Percentiles rank a stretch among this genome's conserved stretches.
Evolutionary conservation across 371 early-diverging fungal genomes (phyloP).

Genomic region (Chytridium lagenaria): DNA sequence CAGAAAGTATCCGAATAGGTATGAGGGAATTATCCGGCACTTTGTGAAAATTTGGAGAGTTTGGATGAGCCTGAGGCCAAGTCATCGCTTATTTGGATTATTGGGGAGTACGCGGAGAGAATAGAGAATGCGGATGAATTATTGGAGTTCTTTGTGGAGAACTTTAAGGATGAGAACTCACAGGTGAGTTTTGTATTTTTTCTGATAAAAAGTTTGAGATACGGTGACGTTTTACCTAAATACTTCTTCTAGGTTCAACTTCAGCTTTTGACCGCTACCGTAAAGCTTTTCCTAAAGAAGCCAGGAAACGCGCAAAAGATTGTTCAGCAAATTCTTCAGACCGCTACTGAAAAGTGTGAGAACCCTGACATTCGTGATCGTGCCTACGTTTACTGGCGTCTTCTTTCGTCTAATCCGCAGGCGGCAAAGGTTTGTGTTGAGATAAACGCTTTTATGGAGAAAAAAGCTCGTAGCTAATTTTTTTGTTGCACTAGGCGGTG

Average conservation of each 20-base stretch:
- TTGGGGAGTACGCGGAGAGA: slow-evolving; percentile 95
- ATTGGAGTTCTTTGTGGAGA: slow-evolving; percentile 79
- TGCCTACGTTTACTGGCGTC: slow-evolving; percentile 96
- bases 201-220: slow-evolving; percentile 20
- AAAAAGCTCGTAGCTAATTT: background rate
- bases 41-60: slow-evolving; percentile 88
- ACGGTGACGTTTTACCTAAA: slow-evolving; percentile 18
- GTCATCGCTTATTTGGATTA: slow-evolving; percentile 92
- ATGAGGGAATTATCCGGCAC: slow-evolving; percentile 83
- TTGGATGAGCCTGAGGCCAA: slow-evolving; percentile 94
- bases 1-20: slow-evolving; percentile 89
- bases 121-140: slow-evolving; percentile 87
- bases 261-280: slow-evolving; percentile 90
- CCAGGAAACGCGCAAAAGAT: slow-evolving; percentile 88
- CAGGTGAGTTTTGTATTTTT: slow-evolving; percentile 53
- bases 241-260: slow-evolving; percentile 95
- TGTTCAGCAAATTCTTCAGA: slow-evolving; percentile 89
- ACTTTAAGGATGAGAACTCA: slow-evolving; percentile 63
- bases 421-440: slow-evolving; percentile 52
- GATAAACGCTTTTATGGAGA: background rate
- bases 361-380: slow-evolving; percentile 98
- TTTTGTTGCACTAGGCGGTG: slow-evolving; percentile 41
- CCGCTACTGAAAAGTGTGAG: slow-evolving; percentile 90
- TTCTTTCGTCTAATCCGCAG: slow-evolving; percentile 88
- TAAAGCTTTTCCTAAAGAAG: slow-evolving; percentile 92